phyloP scores from a whole-genome alignment of 352 stramenopile genomes.

The Nothophytophthora sp. region DNA sequence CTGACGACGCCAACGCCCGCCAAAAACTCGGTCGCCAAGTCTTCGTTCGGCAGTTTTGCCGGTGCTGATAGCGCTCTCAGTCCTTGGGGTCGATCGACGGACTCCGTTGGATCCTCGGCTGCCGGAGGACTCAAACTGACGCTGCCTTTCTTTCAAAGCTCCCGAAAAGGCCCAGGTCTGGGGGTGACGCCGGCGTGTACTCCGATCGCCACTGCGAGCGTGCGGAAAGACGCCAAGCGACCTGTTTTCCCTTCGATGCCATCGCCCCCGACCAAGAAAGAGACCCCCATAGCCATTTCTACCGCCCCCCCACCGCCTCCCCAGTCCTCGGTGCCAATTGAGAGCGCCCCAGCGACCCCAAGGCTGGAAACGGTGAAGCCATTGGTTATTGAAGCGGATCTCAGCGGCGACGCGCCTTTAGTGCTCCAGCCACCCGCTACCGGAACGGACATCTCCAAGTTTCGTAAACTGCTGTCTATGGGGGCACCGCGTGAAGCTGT shows the following conservation, averaged over 20 bases:
- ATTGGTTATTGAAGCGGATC: constrained; percentile 13
- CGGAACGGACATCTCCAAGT: constrained; percentile 63
- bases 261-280: constrained; percentile 17
- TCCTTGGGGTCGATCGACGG: constrained; percentile 7
- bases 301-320: neutral
- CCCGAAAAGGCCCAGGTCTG: constrained; percentile 53
- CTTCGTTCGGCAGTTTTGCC: constrained; percentile 27
- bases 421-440: constrained; percentile 8
- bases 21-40: constrained; percentile 21
- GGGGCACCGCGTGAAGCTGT: constrained; percentile 81
- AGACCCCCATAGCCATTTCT: neutral
- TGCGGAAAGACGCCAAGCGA: constrained; percentile 69
- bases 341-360: constrained; percentile 6
- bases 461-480: constrained; percentile 93
- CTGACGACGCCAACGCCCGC: constrained; percentile 17
- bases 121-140: constrained; percentile 43
- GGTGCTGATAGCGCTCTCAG: constrained; percentile 12
- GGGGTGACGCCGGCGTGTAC: constrained; percentile 64
- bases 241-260: constrained; percentile 54
- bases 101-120: constrained; percentile 4
- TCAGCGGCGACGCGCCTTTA: neutral
- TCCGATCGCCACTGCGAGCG: constrained; percentile 66
- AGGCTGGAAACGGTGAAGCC: constrained; percentile 10
- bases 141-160: constrained; percentile 72
- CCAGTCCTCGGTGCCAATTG: constrained; percentile 25